Percentiles rank a stretch among this genome's conserved stretches.
Conservation (phyloP, 2,329 filamentous ascomycete species). For the Aureobasidium sp. region DNA sequence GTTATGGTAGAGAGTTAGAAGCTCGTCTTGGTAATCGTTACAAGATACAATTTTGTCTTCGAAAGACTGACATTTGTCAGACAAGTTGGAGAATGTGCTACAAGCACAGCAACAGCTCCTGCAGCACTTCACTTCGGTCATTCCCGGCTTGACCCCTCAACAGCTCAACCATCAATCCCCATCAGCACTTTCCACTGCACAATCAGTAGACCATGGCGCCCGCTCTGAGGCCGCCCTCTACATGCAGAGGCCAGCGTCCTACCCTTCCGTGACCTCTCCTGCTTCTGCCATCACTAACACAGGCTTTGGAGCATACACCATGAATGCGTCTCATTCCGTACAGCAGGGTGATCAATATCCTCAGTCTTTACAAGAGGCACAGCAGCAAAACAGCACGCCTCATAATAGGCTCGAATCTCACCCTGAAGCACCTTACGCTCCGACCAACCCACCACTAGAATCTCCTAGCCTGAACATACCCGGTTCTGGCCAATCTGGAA, state of each 20-base stretch:
- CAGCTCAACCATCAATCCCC: slow-evolving; percentile 9
- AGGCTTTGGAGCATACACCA: background rate
- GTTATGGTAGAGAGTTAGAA: slow-evolving; percentile 55
- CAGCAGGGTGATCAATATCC: background rate
- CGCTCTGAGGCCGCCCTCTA: slow-evolving; percentile 39
- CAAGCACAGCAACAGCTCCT: slow-evolving; percentile 39
- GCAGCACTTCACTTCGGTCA: slow-evolving; percentile 31
- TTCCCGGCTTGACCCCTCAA: slow-evolving; percentile 16
- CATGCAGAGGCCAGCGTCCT: slow-evolving; percentile 37
- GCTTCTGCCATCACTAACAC: background rate
- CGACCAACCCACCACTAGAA: slow-evolving; percentile 40
- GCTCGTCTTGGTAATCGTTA: slow-evolving; percentile 40
- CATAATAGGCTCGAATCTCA: slow-evolving; percentile 12
- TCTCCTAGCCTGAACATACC: slow-evolving; percentile 52
- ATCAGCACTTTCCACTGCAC: slow-evolving; percentile 3
- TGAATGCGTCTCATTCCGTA: background rate
- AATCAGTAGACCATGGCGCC: slow-evolving; percentile 30
- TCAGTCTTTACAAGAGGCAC: slow-evolving; percentile 13
- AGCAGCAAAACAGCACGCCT: slow-evolving; percentile 17
- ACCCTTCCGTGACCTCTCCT: slow-evolving; percentile 18
- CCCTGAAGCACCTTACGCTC: slow-evolving; percentile 23
- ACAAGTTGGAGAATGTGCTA: slow-evolving; percentile 39
- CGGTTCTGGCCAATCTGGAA: slow-evolving; percentile 28
- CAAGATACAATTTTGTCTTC: slow-evolving; percentile 24
- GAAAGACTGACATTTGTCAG: slow-evolving; percentile 22